phyloP scores from a whole-genome alignment of 768 basidiomycete genomes.

The Amanita polypyramis region DNA sequence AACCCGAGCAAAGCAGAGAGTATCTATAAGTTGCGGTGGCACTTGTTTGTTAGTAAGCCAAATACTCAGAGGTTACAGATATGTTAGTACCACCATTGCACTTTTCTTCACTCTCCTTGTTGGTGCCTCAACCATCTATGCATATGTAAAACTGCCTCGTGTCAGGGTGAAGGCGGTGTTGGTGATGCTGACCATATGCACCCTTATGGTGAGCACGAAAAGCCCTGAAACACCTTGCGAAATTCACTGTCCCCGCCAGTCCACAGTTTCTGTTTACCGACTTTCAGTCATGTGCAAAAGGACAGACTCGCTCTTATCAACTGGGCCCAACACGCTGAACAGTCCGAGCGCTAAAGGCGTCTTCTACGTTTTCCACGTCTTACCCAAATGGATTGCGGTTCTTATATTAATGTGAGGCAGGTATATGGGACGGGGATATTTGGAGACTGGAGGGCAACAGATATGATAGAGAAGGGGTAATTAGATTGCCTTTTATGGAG shows the following conservation, averaged over 20 bases:
- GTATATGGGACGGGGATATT: slow-evolving; percentile 22
- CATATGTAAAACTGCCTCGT: slow-evolving; percentile 16
- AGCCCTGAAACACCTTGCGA: background rate
- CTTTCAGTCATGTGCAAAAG: slow-evolving; percentile 26
- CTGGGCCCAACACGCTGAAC: slow-evolving; percentile 22
- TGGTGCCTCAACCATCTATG: slow-evolving; percentile 12
- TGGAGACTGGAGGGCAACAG: slow-evolving; percentile 24
- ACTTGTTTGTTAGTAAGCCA: background rate
- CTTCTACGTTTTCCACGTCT: slow-evolving; percentile 31
- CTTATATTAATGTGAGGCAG: slow-evolving; percentile 23
- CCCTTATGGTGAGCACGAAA: slow-evolving; percentile 20
- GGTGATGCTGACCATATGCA: slow-evolving; percentile 14
- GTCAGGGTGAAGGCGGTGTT: slow-evolving; percentile 15
- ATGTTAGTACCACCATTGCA: slow-evolving; percentile 13
- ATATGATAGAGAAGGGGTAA: no score
- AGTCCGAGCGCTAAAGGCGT: slow-evolving; percentile 22
- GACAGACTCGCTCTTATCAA: slow-evolving; percentile 23
- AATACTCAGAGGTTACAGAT: slow-evolving; percentile 7
- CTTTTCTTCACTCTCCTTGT: slow-evolving; percentile 8
- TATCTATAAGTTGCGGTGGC: slow-evolving; percentile 8
- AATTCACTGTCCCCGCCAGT: slow-evolving; percentile 11
- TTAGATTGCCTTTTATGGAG: no score
- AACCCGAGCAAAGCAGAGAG: slow-evolving; percentile 13
- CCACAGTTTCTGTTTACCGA: slow-evolving; percentile 27
- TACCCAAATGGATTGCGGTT: slow-evolving; percentile 29